Base-by-base conservation (phyloP, 495 filamentous ascomycete genomes). In the Melanomma pulvis-pyrius region DNA sequence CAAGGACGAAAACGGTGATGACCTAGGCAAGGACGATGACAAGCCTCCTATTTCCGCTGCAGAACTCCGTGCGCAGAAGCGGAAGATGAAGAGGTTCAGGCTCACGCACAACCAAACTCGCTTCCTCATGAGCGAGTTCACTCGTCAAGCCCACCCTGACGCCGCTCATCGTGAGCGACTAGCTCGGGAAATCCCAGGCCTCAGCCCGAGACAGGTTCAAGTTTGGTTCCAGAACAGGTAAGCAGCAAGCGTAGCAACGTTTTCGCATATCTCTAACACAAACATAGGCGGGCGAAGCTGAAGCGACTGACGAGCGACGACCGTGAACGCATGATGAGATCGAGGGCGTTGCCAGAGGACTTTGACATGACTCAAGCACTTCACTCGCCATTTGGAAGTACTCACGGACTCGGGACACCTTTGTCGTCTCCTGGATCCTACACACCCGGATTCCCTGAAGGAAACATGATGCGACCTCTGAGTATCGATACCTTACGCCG, bases 151-250 rank as follows among this genome's bases (percentile, higher is more conserved):
- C 22, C 93, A 98, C 79, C 93, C 93, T 13, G 93, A 98, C 76
- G 93, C 93, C 30, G 90, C 91, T 48, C 92, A 98, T 78, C 85
- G 93, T 61, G 92, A 97, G 76, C 83, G 92, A 32, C 80, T 98
- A 55, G 93, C 93, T 32, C 82, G 90, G 61, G 93, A 97, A 73
- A 97, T 98, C 56, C 93, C 93, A 47, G 93, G 93, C 11, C 79
- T 98, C 48, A 97, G 90, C 63, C 92, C 93, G 44, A 86, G 93
- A 62, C 93, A 98, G 74, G 93, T 98, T 9, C 93, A 98, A 79
- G 93, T 98, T 63, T 98, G 93, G 93, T 98, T 98, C 77, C 93
- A 98, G 78, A 98, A 98, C 78, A 87, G 93, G 93, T 96, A 83
- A 68, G 83, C 75, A 57, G 69, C 52, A 59, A 59, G 58, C 59